These are phyloP conservation scores for Teunomyces aglyptinius DNA, from an alignment of 805 yeast species.

Conservation along the genomic window DNA sequence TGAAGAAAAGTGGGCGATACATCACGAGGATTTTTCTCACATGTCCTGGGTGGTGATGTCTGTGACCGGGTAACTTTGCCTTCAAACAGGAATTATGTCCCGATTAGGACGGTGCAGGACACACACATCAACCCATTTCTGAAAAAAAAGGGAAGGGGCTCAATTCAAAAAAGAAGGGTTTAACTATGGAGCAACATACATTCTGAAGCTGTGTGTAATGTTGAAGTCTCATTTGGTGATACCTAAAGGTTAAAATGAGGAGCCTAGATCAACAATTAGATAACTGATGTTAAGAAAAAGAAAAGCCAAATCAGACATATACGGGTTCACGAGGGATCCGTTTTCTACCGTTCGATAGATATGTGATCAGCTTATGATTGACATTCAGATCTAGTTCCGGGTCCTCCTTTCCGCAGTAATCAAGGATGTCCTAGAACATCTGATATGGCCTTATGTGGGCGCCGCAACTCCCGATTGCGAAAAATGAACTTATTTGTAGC, in stretches of 20 bases:
- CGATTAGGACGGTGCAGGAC: not conserved
- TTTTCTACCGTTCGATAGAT: no score
- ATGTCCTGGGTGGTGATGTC: constrained; percentile 5
- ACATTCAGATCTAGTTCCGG: not conserved
- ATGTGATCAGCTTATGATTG: not conserved
- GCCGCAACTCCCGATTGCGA: constrained; percentile 1
- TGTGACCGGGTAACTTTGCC: not conserved
- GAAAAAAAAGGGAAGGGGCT: not conserved
- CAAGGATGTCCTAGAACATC: no score
- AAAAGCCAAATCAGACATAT: no score
- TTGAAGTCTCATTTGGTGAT: no score
- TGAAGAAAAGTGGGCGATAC: constrained; percentile 9
- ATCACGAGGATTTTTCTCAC: constrained; percentile 12
- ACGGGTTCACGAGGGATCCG: no score
- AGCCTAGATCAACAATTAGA: no score
- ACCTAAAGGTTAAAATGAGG: no score
- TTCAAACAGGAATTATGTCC: not conserved
- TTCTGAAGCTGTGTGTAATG: no score
- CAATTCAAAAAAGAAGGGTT: no score
- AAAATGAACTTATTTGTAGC: not conserved
- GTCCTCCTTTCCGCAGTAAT: no score
- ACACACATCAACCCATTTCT: not conserved
- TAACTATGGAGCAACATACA: no score
- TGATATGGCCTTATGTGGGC: not conserved
- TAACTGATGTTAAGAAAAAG: no score